Evolutionary conservation across 1,139 yeast species (phyloP), one percentile per base, ranked within the genome.

Genomic region (Wickerhamomyces sp.): DNA sequence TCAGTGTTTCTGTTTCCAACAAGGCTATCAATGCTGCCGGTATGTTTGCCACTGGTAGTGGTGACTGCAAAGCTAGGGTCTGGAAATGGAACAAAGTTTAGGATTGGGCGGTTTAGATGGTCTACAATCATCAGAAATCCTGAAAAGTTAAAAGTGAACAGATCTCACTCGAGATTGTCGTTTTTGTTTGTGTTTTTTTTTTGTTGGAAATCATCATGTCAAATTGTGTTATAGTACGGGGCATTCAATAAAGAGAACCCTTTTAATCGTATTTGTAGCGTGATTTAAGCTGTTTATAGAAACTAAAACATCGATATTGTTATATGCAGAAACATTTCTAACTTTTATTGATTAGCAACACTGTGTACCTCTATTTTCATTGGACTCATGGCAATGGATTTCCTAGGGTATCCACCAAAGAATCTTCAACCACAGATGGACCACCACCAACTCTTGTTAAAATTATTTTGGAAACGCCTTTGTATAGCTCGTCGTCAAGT

Each of bases 21-120:
- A 82, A 87, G 28, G 72, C 72, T 42, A 83, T 81, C 39, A 68
- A 75, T 36, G 88, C 85, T 50, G 58, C 62, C 26, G 79, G 81
- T 30, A 78, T 87, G 48, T 91, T 91, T 69, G 98, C 97, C 36
- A 89, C 97, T 14, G 98, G 98, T 42, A 78, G 89, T 61, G 98
- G 98, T 58, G 98, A 91, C 63, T 89, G 96, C 62, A 86, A 89
- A 60, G 97, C 97, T 28, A 76, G 96, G 64, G 84, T 91, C 55
- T 91, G 98, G 98, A 78, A 53, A 49, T 51, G 55, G 55, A 50
- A 50, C 36, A 46, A 47, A 40, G 49, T 43, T 31, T 49, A 37
- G 41, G n/a, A n/a, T n/a, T n/a, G n/a, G n/a, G n/a, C n/a, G n/a
- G n/a, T n/a, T n/a, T n/a, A n/a, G n/a, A n/a, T n/a, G n/a, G n/a